Base-by-base conservation (phyloP, 495 filamentous ascomycete genomes). In the Aspergillus diversus region DNA sequence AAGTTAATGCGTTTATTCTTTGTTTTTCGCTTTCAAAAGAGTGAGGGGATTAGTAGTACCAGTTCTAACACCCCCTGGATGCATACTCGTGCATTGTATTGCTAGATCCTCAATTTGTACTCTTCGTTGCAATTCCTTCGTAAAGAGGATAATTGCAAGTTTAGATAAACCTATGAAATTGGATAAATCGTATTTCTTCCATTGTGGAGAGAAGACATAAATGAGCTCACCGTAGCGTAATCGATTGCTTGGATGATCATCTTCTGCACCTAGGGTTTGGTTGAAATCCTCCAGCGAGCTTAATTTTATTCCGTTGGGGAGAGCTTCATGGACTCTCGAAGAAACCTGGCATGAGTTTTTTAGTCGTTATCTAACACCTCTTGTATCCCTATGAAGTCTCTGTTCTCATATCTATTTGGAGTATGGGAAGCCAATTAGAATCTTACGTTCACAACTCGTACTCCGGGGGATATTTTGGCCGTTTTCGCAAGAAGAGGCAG, bases 131-230 rank as follows among this genome's bases (percentile, higher is more conserved):
- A 54, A 12, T n/a, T 54, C 51, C n/a, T 54, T 54, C 12, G 51
- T 33, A 15, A 54, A 54, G 51, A 54, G 51, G 51, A 54, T 33
- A 15, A 54, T 54, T 17, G 51, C 51, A 33, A 54, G 16, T 33
- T 54, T 54, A 12, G 51, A 54, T 31, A 21, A n/a, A 5, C 51
- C 51, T 54, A 33, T 27, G 21, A 33, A 33, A 6, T 33, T 54
- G 6, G 33, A 16, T 31, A 7, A 53, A 32, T 13, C 5, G 50
- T 0, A 4, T 31, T 6, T 35, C 7, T 21, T 6, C 1, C 35
- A 17, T 6, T 31, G 11, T 27, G 5, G 13, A 13, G 50, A 32
- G 50, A 12, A 31, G 50, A 27, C 21, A 27, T 27, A 27, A 27
- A 27, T 27, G 21, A 6, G 33, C 15, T 8, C 7, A 54, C 51